Percentiles rank a stretch among this genome's conserved stretches.
Conservation (phyloP, 305 asterid species). For the Fraxinus albicans region DNA sequence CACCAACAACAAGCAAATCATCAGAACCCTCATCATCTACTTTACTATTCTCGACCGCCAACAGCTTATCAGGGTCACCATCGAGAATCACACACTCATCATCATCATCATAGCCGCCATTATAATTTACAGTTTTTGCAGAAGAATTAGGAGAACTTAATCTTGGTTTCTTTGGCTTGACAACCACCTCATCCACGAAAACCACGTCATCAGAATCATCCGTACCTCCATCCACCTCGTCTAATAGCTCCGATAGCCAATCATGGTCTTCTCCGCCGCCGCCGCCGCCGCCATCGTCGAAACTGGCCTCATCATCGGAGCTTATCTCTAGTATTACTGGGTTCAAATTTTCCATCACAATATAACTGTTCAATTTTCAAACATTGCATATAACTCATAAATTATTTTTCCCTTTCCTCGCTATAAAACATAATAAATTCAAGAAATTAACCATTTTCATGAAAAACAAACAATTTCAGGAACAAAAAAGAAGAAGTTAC, state of each 20-base stretch:
- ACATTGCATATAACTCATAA: not conserved
- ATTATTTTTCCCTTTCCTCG: not conserved
- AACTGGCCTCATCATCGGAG: slow-evolving; percentile 55
- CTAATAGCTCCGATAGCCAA: not conserved
- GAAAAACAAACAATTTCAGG: not conserved
- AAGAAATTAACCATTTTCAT: not conserved
- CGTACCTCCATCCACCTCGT: not conserved
- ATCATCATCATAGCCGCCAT: slow-evolving; percentile 39
- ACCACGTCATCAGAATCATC: slow-evolving; percentile 9
- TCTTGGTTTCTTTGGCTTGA: not conserved
- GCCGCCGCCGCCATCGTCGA: not conserved
- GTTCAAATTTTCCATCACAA: slow-evolving; percentile 42
- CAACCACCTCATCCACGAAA: slow-evolving; percentile 4
- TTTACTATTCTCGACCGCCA: slow-evolving; percentile 30
- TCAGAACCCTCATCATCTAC: slow-evolving; percentile 47
- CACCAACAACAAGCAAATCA: slow-evolving; percentile 64
- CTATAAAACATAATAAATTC: not conserved
- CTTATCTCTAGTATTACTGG: slow-evolving; percentile 58
- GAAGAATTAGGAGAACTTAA: not conserved
- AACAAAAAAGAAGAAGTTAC: not conserved
- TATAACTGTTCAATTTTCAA: slow-evolving; percentile 5
- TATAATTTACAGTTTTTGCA: not conserved
- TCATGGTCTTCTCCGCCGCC: not conserved
- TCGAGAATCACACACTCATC: slow-evolving; percentile 86
- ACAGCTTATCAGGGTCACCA: slow-evolving; percentile 62